phyloP scores from a whole-genome alignment of 1,284 basidiomycete genomes.

The Inonotus obliquus region DNA sequence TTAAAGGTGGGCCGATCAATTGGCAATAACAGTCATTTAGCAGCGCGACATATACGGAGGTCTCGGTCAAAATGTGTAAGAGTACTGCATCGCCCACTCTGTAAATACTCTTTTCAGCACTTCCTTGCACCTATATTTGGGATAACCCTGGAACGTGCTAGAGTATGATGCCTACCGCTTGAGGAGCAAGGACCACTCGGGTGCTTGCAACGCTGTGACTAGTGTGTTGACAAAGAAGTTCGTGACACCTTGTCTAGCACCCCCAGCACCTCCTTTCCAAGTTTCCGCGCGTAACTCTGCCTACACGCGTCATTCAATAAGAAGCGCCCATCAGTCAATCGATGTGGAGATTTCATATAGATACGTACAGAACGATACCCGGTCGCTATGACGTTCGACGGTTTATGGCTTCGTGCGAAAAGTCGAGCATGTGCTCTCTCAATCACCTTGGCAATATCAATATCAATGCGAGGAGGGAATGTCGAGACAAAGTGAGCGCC shows the following conservation, averaged over 20 bases:
- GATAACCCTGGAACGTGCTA: no score
- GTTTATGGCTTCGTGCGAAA: constrained; percentile 36
- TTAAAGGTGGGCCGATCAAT: constrained; percentile 65
- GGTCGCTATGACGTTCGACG: constrained; percentile 54
- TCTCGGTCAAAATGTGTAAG: constrained; percentile 67
- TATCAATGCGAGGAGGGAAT: background rate
- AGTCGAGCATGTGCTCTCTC: constrained; percentile 53
- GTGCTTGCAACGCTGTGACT: constrained; percentile 57
- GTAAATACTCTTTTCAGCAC: constrained; percentile 1
- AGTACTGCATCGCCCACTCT: constrained; percentile 72
- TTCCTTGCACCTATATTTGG: no score
- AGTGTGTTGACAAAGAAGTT: constrained; percentile 74
- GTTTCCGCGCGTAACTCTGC: constrained; percentile 22
- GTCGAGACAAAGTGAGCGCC: background rate
- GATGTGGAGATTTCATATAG: background rate
- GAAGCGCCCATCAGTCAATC: background rate
- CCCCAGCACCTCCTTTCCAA: constrained; percentile 26
- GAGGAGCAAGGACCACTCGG: constrained; percentile 65
- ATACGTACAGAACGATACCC: constrained; percentile 59
- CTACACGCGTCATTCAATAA: background rate
- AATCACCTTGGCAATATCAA: constrained; percentile 43
- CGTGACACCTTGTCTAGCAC: constrained; percentile 37
- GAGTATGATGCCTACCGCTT: constrained; percentile 41
- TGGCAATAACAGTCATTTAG: constrained; percentile 82
- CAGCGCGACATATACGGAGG: constrained; percentile 67